A percentile compares a stretch with the other conserved stretches of the same genome.
phyloP scores from a whole-genome alignment of 192 early-diverging fungal species.

The Coemansia sp. region DNA sequence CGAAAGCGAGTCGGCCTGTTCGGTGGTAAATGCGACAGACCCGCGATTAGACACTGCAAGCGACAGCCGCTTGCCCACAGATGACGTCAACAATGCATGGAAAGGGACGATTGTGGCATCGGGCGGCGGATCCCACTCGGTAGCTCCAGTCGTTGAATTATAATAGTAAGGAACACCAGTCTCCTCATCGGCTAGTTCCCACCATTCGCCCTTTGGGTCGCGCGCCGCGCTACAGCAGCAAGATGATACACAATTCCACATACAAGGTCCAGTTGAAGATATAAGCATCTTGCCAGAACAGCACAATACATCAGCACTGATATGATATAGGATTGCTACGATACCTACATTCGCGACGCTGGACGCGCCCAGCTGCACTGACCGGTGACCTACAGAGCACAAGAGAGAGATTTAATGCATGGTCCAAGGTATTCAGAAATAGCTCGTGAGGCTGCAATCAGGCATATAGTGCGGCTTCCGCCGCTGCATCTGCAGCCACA shows the following conservation, averaged over 20 bases:
- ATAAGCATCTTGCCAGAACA: background rate
- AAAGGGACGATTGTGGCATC: constrained; percentile 72
- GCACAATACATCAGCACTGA: background rate
- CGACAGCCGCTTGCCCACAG: constrained; percentile 78
- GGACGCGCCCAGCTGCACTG: constrained; percentile 66
- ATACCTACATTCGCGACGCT: constrained; percentile 44
- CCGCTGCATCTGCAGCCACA: background rate
- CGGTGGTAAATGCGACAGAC: constrained; percentile 45
- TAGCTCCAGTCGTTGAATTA: constrained; percentile 79
- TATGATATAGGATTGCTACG: background rate
- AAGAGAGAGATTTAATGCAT: background rate
- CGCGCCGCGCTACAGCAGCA: constrained; percentile 59
- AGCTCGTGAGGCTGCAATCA: background rate
- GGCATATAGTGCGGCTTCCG: background rate
- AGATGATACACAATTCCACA: background rate
- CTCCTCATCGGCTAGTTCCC: constrained; percentile 90
- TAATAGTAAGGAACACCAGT: constrained; percentile 90
- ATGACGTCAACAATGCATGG: constrained; percentile 67
- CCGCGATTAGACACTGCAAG: constrained; percentile 56
- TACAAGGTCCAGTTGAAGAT: background rate
- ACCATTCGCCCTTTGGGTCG: constrained; percentile 87
- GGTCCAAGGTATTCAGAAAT: constrained; percentile 6
- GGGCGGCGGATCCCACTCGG: constrained; percentile 83
- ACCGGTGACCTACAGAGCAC: constrained; percentile 64
- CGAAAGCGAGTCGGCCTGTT: constrained; percentile 28